Evolutionary conservation across 495 filamentous ascomycete genomes (phyloP).

Genomic region (Antarctomyces pellizariae): DNA sequence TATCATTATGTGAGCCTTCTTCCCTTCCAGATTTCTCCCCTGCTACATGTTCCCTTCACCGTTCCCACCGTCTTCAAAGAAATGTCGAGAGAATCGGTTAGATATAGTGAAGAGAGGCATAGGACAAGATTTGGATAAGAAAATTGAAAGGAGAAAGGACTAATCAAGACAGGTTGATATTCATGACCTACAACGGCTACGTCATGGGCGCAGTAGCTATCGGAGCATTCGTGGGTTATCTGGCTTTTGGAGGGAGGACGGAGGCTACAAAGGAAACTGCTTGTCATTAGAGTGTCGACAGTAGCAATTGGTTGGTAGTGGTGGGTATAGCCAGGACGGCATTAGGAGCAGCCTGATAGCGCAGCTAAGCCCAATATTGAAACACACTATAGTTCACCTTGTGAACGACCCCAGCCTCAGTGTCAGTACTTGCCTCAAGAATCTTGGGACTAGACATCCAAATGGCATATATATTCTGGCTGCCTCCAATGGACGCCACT

Average conservation of each 20-base stretch:
- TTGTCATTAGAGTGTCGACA: constrained; percentile 39
- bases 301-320: constrained; percentile 7
- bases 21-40: constrained; percentile 1
- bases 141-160: constrained; percentile 3
- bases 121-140: no score
- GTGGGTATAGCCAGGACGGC: no score
- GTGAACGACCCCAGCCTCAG: no score
- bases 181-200: constrained; percentile 99
- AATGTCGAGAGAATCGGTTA: neutral
- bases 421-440: no score
- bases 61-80: constrained; percentile 2
- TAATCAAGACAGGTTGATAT: constrained; percentile 48
- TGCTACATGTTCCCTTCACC: neutral
- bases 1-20: constrained; percentile 80
- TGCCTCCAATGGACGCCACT: no score
- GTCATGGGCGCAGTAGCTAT: constrained; percentile 83
- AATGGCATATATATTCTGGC: no score
- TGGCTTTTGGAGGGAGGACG: constrained; percentile 44
- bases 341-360: no score
- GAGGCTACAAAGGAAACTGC: constrained; percentile 61
- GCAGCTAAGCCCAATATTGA: no score
- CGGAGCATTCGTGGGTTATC: constrained; percentile 73
- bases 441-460: no score
- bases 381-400: no score
- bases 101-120: neutral